Conservation (phyloP, 345 rosid species). For the Bruguiera parviflora region DNA sequence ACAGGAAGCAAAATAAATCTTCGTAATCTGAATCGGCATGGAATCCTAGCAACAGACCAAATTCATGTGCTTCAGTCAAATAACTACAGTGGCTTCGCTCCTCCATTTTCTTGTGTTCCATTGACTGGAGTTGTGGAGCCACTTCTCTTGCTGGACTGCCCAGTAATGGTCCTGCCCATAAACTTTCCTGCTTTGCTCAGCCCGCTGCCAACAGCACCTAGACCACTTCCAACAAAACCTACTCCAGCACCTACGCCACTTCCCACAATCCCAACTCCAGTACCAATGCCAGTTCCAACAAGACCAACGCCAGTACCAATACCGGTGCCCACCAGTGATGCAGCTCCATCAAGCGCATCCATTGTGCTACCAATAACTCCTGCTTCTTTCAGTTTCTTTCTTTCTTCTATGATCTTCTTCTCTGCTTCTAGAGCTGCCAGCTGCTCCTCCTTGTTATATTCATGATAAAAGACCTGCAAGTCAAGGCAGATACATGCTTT, state of each 20-base stretch:
- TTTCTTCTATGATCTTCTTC: conserved; percentile 74
- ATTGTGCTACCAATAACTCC: conserved; percentile 93
- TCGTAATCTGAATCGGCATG: not conserved
- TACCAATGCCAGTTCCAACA: conserved; percentile 69
- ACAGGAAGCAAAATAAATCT: not conserved
- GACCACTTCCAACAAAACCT: conserved; percentile 49
- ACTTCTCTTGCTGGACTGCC: conserved; percentile 68
- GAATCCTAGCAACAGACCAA: not conserved
- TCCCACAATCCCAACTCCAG: conserved; percentile 69
- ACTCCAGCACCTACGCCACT: conserved; percentile 42
- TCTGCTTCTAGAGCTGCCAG: conserved; percentile 77
- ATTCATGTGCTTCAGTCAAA: conserved; percentile 9
- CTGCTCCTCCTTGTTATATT: conserved; percentile 75
- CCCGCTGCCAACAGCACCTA: conserved; percentile 79
- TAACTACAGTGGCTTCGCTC: conserved; percentile 41
- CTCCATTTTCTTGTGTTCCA: conserved; percentile 60
- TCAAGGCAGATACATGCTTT: not conserved
- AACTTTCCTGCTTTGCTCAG: conserved; percentile 81
- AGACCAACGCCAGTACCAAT: conserved; percentile 69
- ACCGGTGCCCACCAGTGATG: conserved; percentile 41
- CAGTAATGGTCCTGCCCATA: conserved; percentile 80
- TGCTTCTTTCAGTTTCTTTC: conserved; percentile 78
- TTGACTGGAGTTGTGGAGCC: conserved; percentile 78
- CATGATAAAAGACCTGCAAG: conserved; percentile 62
- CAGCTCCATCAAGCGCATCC: conserved; percentile 83